phyloP scores from a whole-genome alignment of 352 stramenopile genomes.

The Salisapilia sapeloensis region DNA sequence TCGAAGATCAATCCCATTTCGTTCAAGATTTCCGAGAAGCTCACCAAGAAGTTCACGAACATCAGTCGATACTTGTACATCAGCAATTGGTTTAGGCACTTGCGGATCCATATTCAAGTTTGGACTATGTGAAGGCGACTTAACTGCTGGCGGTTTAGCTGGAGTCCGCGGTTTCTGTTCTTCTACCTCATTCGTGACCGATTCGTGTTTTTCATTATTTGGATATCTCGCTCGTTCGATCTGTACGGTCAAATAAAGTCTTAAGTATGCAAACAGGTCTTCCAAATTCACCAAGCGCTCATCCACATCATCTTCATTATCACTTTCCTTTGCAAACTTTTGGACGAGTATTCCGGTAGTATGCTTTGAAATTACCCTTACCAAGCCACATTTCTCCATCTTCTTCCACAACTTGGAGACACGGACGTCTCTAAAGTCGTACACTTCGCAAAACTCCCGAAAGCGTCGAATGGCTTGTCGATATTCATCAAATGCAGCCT shows the following conservation, averaged over 20 bases:
- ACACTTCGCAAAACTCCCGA: constrained; percentile 32
- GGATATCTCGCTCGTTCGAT: no score
- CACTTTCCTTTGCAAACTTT: constrained; percentile 11
- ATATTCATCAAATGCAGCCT: constrained; percentile 13
- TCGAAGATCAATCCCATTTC: constrained; percentile 21
- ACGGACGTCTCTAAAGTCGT: constrained; percentile 15
- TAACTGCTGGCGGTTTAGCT: no score
- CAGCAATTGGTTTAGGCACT: neutral
- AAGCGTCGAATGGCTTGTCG: constrained; percentile 13
- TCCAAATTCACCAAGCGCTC: no score
- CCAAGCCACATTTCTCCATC: constrained; percentile 23
- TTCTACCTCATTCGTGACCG: no score
- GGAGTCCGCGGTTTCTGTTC: no score
- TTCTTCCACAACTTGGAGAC: constrained; percentile 19
- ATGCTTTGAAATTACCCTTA: constrained; percentile 19
- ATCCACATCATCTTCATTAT: constrained; percentile 2
- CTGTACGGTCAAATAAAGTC: no score
- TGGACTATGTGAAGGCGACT: no score
- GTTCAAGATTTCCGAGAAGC: constrained; percentile 16
- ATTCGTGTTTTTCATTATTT: no score
- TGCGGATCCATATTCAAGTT: no score
- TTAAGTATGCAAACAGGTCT: no score
- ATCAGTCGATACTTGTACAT: neutral
- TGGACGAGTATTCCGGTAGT: constrained; percentile 15
- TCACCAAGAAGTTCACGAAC: constrained; percentile 1